phyloP scores from a whole-genome alignment of 768 basidiomycete species.

The Leucosporidium yakuticum region DNA sequence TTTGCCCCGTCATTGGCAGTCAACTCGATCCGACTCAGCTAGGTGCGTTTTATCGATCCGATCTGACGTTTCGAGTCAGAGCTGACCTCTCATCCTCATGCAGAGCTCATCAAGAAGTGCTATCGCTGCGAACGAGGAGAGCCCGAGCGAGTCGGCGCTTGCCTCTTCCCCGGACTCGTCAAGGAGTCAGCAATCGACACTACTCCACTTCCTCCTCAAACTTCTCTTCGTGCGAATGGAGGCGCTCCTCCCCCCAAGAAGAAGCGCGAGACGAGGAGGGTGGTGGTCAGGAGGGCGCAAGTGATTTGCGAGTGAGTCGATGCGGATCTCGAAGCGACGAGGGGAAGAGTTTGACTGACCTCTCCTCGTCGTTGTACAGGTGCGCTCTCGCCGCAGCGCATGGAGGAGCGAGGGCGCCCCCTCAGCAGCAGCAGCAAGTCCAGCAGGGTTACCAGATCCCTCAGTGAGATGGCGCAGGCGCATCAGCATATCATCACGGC shows the following conservation, averaged over 20 bases:
- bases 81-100: not conserved
- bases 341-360: too few species aligned
- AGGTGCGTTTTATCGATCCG: slow-evolving; percentile 7
- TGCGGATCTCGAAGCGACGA: too few species aligned
- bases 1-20: slow-evolving; percentile 63
- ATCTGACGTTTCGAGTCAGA: not conserved
- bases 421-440: too few species aligned
- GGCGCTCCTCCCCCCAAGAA: slow-evolving; percentile 37
- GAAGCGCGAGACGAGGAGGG: slow-evolving; percentile 50
- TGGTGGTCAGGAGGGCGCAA: slow-evolving; percentile 71
- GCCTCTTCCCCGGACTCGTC: slow-evolving; percentile 80
- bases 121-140: slow-evolving; percentile 63
- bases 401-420: not conserved
- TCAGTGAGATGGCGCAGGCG: too few species aligned
- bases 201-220: slow-evolving; percentile 37
- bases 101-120: slow-evolving; percentile 75
- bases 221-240: slow-evolving; percentile 12
- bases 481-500: too few species aligned
- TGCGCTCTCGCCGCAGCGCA: slow-evolving; percentile 30
- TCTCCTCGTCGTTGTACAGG: not conserved
- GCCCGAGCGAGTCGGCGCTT: slow-evolving; percentile 68
- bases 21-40: slow-evolving; percentile 69
- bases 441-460: too few species aligned
- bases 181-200: slow-evolving; percentile 56
- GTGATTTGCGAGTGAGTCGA: slow-evolving; percentile 75